Conservation (phyloP, 1,284 basidiomycete species). For the Albatrellus sp. region DNA sequence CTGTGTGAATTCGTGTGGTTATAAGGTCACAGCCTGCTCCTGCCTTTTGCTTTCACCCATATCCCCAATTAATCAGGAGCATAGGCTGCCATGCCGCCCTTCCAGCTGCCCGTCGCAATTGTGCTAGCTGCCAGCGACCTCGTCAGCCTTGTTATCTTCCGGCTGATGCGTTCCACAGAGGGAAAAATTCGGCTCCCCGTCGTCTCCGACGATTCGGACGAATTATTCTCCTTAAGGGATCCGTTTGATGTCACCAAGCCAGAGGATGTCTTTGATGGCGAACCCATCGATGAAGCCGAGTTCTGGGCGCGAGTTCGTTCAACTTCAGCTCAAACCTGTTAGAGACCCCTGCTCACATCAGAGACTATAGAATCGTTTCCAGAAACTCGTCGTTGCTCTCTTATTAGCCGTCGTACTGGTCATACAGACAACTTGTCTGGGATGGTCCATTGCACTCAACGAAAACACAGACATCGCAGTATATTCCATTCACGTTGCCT, state of each 20-base stretch:
- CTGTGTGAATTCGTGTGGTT: too few species aligned
- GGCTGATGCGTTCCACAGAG: constrained; percentile 26
- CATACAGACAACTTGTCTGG: constrained; percentile 31
- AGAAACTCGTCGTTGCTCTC: constrained; percentile 39
- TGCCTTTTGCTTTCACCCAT: too few species aligned
- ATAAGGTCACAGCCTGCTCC: too few species aligned
- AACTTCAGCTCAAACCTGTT: not conserved
- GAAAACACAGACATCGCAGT: constrained; percentile 22
- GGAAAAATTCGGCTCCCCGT: constrained; percentile 47
- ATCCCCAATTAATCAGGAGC: not conserved
- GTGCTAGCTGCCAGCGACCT: constrained; percentile 30
- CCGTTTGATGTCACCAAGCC: constrained; percentile 69
- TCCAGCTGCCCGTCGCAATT: constrained; percentile 43
- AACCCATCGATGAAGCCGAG: constrained; percentile 53
- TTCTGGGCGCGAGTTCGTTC: constrained; percentile 65
- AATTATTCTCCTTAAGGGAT: constrained; percentile 32
- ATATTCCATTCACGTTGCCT: constrained; percentile 37
- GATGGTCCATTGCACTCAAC: constrained; percentile 19
- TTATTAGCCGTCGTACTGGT: constrained; percentile 32
- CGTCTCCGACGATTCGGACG: constrained; percentile 19
- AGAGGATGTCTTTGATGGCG: constrained; percentile 63
- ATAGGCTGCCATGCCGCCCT: constrained; percentile 35
- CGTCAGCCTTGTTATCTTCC: constrained; percentile 32
- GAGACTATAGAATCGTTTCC: constrained; percentile 33
- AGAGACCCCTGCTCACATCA: not conserved